Base-by-base conservation (phyloP, 768 basidiomycete species). In the Amanita thiersii region DNA sequence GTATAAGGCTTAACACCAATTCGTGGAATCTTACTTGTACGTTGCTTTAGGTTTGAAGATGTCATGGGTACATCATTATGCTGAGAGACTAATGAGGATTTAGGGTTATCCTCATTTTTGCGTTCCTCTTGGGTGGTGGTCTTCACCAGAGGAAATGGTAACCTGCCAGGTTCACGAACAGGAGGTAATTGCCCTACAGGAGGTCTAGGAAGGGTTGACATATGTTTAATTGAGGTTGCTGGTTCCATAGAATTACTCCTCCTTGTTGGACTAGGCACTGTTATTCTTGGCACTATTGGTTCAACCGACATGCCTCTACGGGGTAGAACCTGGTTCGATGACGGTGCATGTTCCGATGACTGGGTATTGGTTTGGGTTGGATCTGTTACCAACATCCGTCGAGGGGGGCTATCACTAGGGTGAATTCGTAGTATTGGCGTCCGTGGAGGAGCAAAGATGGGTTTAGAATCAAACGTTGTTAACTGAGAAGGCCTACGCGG, bases 21-120 rank as follows among this genome's bases (percentile, higher is more conserved):
- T 45, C 80, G 68, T 12, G 80, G 80, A 50, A 82, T 82, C 54
- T 68, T 68, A 56, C 80, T 79, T 0, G 64, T 68, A 5, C 64
- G 56, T 47, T 78, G 73, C 51, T 69, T 75, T 39, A 80, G 52
- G 33, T 47, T 65, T 12, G 74, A 69, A 73, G 3, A 50, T 46
- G 28, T 64, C 56, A 47, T 58, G 12, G 36, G 25, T 15, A 21
- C 28, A 2, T 14, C 6, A 5, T 2, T 14, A 31, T 5, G 30
- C 5, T 15, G 19, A 9, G 30, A 31, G 30, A 29, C 6, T 18
- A 32, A 19, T 14, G 17, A 7, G 11, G 30, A 9, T 32, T 25
- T 30, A 18, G 19, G n/a, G 29, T 4, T 24, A 6, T 42, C 33
- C 19, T 33, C 21, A 3, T 9, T 12, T 9, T 28, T 7, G 26